Conservation (phyloP, 306 rosid genomes). For the Quercus dentata region DNA sequence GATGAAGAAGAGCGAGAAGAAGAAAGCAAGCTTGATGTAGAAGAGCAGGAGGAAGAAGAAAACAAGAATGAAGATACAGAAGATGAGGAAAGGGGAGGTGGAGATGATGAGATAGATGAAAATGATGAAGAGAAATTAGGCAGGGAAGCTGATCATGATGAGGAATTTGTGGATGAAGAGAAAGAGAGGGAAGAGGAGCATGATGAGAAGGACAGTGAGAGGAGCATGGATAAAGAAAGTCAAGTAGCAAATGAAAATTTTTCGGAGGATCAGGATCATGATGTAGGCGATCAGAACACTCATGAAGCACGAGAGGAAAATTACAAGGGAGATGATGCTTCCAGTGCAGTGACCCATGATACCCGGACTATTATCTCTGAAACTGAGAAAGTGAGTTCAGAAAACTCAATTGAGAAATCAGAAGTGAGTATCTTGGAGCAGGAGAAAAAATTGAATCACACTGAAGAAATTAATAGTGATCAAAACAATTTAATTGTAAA, state of each 20-base stretch:
- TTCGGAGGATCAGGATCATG: slow-evolving; percentile 37
- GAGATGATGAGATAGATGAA: slow-evolving; percentile 76
- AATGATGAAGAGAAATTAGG: slow-evolving; percentile 61
- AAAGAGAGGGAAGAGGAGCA: slow-evolving; percentile 47
- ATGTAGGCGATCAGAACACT: slow-evolving; percentile 23
- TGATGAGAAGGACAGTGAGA: slow-evolving; percentile 44
- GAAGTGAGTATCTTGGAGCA: slow-evolving; percentile 29
- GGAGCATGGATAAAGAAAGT: slow-evolving; percentile 39
- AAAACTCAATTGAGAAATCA: slow-evolving; percentile 33
- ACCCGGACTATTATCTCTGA: slow-evolving; percentile 38
- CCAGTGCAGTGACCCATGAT: slow-evolving; percentile 95
- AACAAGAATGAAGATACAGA: slow-evolving; percentile 48
- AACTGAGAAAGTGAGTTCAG: slow-evolving; percentile 35
- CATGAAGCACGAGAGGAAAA: slow-evolving; percentile 93
- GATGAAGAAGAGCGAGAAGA: slow-evolving; percentile 39
- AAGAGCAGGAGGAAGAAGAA: slow-evolving; percentile 59
- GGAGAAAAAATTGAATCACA: slow-evolving; percentile 20
- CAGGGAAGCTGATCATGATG: slow-evolving; percentile 45
- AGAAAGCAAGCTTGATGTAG: slow-evolving; percentile 35
- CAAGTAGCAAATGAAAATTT: slow-evolving; percentile 39
- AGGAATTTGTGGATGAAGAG: slow-evolving; percentile 59
- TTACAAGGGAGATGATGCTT: slow-evolving; percentile 93
- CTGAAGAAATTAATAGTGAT: slow-evolving; percentile 25
- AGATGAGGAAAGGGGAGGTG: slow-evolving; percentile 58
- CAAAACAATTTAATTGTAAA: slow-evolving; percentile 33